A percentile compares a stretch with the other conserved stretches of the same genome.
Conservation (phyloP, 805 yeast genomes). For the Candida pseudoglaebosa region DNA sequence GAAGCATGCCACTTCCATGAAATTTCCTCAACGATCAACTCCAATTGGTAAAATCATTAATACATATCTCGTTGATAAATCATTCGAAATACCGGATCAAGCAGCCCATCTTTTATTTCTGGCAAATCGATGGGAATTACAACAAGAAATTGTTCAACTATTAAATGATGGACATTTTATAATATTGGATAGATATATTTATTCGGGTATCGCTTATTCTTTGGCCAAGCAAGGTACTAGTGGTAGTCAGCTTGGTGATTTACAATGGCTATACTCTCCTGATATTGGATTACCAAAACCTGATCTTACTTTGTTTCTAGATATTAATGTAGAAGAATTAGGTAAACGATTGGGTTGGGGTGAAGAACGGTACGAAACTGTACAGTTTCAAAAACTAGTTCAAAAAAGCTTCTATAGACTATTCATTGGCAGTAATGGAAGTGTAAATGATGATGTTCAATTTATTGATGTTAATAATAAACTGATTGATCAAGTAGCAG, state of each 20-base stretch:
- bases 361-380: constrained; percentile 83
- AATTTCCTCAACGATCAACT: constrained; percentile 88
- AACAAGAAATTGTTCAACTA: constrained; percentile 39
- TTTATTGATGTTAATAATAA: constrained; percentile 59
- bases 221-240: no score
- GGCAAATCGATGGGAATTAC: constrained; percentile 92
- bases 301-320: constrained; percentile 75
- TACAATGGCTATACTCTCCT: constrained; percentile 76
- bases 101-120: constrained; percentile 83
- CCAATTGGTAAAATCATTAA: constrained; percentile 77
- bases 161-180: constrained; percentile 55
- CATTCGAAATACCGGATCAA: constrained; percentile 60
- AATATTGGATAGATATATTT: constrained; percentile 81
- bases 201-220: constrained; percentile 91
- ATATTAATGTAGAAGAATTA: constrained; percentile 45
- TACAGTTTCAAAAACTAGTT: constrained; percentile 72
- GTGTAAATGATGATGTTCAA: constrained; percentile 26
- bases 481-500: constrained; percentile 51
- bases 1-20: constrained; percentile 41
- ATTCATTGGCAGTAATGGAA: constrained; percentile 19
- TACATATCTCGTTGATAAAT: constrained; percentile 54
- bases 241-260: constrained; percentile 38
- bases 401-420: constrained; percentile 52
- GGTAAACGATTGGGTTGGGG: constrained; percentile 77
- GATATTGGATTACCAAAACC: constrained; percentile 86